These are phyloP conservation scores for Phytophthora melonis DNA, from an alignment of 352 stramenopile genomes.

Conservation along the genomic window DNA sequence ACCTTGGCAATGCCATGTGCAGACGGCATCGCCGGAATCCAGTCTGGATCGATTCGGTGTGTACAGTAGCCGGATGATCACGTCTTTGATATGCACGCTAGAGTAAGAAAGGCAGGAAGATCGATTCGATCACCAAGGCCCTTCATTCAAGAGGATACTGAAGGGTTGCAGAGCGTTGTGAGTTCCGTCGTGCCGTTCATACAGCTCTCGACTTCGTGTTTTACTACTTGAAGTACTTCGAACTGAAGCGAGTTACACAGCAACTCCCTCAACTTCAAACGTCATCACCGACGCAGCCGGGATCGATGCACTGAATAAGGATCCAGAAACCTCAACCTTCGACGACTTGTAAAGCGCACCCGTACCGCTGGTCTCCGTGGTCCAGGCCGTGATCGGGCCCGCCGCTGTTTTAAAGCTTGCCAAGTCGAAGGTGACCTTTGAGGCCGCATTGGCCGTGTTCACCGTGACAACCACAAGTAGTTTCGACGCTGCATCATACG, in stretches of 20 bases:
- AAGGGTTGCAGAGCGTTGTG: neutral
- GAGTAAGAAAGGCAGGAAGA: slow-evolving; percentile 1
- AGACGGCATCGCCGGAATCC: too few relatives aligned
- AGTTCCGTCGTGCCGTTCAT: neutral
- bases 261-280: slow-evolving; percentile 44
- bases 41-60: neutral
- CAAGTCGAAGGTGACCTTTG: slow-evolving; percentile 53
- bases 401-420: slow-evolving; percentile 40
- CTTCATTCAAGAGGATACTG: neutral
- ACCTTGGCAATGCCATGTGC: too few relatives aligned
- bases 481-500: slow-evolving; percentile 38
- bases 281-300: slow-evolving; percentile 53
- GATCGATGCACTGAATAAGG: slow-evolving; percentile 41
- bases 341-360: slow-evolving; percentile 44
- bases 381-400: slow-evolving; percentile 46
- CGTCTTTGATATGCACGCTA: neutral
- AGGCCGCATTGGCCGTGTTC: slow-evolving; percentile 40
- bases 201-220: neutral
- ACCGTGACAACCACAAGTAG: slow-evolving; percentile 45
- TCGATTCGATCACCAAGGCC: neutral
- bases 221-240: too few relatives aligned
- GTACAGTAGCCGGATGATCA: neutral
- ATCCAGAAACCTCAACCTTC: slow-evolving; percentile 36
- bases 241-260: neutral
- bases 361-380: slow-evolving; percentile 55